Conservation (phyloP, 768 basidiomycete species). For the Hysterangium stoloniferum region DNA sequence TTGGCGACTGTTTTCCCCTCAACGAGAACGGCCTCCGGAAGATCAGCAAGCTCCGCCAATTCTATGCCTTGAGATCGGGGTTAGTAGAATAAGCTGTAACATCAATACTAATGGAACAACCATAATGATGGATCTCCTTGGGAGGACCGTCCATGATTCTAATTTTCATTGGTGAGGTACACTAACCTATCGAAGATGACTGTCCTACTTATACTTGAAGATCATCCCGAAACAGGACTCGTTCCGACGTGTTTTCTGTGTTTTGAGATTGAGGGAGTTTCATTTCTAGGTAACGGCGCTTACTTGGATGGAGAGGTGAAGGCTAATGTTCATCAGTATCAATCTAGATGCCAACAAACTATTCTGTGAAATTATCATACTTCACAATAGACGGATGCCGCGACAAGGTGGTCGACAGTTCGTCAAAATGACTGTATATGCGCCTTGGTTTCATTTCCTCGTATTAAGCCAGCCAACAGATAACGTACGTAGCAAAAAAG, state of each 20-base stretch:
- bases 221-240: conserved; percentile 55
- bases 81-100: too few species aligned
- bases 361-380: conserved; percentile 35
- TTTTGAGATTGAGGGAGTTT: conserved; percentile 4
- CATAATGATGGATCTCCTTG: conserved; percentile 63
- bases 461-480: background rate
- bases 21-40: conserved; percentile 62
- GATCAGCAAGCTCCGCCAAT: conserved; percentile 78
- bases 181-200: background rate
- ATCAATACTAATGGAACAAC: conserved; percentile 31
- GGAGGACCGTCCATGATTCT: conserved; percentile 72
- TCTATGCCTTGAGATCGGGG: conserved; percentile 67
- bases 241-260: conserved; percentile 48
- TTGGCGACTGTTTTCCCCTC: conserved; percentile 58
- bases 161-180: background rate
- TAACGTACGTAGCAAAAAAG: conserved; percentile 79
- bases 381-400: conserved; percentile 73
- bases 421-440: conserved; percentile 60
- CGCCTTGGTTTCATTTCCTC: background rate
- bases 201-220: conserved; percentile 67
- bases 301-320: conserved; percentile 80
- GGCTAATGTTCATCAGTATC: conserved; percentile 32
- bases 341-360: background rate
- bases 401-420: conserved; percentile 69
- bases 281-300: conserved; percentile 8